Percentiles rank a stretch among this genome's conserved stretches.
Conservation (phyloP, 768 basidiomycete genomes). For the Kockovaella imperatae region DNA sequence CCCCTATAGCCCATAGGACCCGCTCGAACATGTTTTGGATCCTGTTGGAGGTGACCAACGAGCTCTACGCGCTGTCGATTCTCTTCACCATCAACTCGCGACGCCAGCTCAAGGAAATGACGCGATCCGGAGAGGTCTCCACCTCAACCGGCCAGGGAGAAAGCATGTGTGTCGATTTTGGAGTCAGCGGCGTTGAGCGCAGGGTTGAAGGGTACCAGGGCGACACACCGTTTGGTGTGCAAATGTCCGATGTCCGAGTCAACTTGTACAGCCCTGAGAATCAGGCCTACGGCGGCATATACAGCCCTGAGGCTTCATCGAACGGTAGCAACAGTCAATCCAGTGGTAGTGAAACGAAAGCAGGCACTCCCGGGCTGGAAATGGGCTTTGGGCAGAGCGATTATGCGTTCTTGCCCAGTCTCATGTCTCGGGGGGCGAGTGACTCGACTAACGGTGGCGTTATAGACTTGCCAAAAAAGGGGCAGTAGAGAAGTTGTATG, state of each 20-base stretch:
- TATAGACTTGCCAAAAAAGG: too few species aligned
- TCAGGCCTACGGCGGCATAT: too few species aligned
- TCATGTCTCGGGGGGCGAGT: too few species aligned
- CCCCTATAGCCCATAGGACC: conserved; percentile 25
- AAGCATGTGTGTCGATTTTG: background rate
- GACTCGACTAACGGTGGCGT: too few species aligned
- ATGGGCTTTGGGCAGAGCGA: too few species aligned
- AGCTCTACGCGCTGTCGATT: conserved; percentile 34
- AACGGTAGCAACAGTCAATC: too few species aligned
- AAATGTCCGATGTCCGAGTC: background rate
- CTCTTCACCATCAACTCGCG: conserved; percentile 38
- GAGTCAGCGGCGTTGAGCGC: background rate
- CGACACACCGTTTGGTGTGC: background rate
- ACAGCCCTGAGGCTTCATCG: too few species aligned
- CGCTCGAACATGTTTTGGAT: conserved; percentile 35
- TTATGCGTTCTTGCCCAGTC: too few species aligned
- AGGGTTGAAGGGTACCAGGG: background rate
- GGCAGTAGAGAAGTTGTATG: too few species aligned
- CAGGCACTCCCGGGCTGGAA: too few species aligned
- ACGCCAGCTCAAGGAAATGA: background rate
- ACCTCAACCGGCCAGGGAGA: background rate
- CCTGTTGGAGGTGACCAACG: conserved; percentile 33
- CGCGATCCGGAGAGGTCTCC: background rate
- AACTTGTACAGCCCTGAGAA: too few species aligned
- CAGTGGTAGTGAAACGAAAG: too few species aligned